Base-by-base conservation (phyloP, 108 stramenopile genomes). In the Phaeodactylum tricornutum region DNA sequence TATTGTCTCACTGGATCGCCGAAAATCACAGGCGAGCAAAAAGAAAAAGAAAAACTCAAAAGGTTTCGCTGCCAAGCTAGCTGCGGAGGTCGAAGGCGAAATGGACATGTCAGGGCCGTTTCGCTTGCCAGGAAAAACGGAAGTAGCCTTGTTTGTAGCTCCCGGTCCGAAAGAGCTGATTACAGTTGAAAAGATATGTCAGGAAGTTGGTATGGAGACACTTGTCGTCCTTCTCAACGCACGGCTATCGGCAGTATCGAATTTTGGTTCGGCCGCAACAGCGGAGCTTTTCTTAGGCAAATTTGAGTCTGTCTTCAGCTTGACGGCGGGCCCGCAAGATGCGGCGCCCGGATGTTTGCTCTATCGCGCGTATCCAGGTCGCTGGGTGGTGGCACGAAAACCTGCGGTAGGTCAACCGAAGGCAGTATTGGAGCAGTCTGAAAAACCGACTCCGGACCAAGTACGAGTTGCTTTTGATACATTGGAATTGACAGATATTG, bases 31-130 rank as follows among this genome's bases (percentile, higher is more conserved):
- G 2, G 44, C 30, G 6, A 34, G 44, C 6, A 57, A 50, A 0
- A 66, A 67, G 14, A 61, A 50, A 12, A 42, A 66, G 17, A 76
- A 64, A 24, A 82, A 69, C 50, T 51, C 77, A 24, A 62, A 51
- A 61, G 87, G 87, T 29, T 89, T 89, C 67, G 87, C 87, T n/a
- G 69, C 79, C 21, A 84, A 82, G 45, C 36, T 89, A 43, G 75
- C 69, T 32, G 75, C 62, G 9, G 87, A 89, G 43, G 29, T 89
- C 49, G 64, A 58, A 9, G 74, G 70, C 41, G 61, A 62, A 19
- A 42, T 47, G 12, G 33, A 47, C 15, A 53, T 21, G 20, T 56
- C 61, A 11, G 81, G 85, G 14, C 73, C 82, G 9, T 84, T 84
- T 49, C 28, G 46, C 25, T 35, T 89, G 7, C 82, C 80, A 21